Evolutionary conservation across 2,329 filamentous ascomycete species (phyloP).

Genomic region (Aspergillus ibericus): DNA sequence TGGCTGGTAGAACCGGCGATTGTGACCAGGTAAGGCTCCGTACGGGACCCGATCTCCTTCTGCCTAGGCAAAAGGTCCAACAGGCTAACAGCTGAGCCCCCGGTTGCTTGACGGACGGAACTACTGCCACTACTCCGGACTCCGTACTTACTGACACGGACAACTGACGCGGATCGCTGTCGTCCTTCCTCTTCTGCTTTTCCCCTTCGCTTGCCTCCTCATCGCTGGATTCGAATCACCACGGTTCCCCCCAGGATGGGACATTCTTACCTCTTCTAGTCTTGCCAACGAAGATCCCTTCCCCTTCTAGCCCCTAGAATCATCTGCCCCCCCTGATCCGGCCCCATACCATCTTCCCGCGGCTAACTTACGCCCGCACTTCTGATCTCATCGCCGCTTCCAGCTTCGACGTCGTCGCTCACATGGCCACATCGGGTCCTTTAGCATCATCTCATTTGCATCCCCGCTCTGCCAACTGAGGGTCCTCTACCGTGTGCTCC

Average conservation of each 20-base stretch:
- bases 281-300: background rate
- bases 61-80: too few relatives aligned
- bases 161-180: conserved; percentile 2
- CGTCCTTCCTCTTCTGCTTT: conserved; percentile 5
- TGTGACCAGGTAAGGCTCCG: background rate
- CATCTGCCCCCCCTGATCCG: conserved; percentile 6
- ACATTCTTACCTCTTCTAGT: background rate
- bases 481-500: conserved; percentile 9
- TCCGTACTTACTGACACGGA: background rate
- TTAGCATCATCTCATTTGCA: conserved; percentile 16
- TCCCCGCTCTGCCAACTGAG: conserved; percentile 15
- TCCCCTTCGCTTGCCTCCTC: background rate
- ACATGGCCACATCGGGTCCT: conserved; percentile 30
- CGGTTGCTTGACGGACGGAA: too few relatives aligned
- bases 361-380: conserved; percentile 19
- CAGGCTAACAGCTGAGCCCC: too few relatives aligned
- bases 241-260: background rate
- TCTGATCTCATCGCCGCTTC: conserved; percentile 29
- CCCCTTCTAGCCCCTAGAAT: background rate
- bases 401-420: conserved; percentile 23
- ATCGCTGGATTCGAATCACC: background rate
- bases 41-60: background rate
- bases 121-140: background rate
- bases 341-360: conserved; percentile 15
- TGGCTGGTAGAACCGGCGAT: background rate